Evolutionary conservation across 352 stramenopile species (phyloP).

Genomic region (Globisporangium alternatum): DNA sequence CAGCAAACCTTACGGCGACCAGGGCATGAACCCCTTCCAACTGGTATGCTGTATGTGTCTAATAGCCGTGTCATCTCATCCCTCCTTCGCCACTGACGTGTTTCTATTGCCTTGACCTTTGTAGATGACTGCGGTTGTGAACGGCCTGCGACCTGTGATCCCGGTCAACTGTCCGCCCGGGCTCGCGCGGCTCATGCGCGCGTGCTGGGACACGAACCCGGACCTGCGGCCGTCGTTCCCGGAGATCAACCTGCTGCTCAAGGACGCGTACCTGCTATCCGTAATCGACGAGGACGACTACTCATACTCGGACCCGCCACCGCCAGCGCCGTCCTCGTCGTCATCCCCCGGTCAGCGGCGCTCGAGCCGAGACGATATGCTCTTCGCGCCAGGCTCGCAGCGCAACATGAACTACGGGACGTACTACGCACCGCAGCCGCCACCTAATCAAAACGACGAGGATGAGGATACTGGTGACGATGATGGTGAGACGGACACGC

Average conservation of each 20-base stretch:
- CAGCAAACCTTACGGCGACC: conserved; percentile 86
- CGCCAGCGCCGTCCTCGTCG: conserved; percentile 34
- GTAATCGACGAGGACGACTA: conserved; percentile 57
- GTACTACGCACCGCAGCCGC: conserved; percentile 18
- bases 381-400: conserved; percentile 17
- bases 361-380: conserved; percentile 35
- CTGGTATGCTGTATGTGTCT: conserved; percentile 39
- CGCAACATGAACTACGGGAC: conserved; percentile 24
- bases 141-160: conserved; percentile 80
- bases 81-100: conserved; percentile 7
- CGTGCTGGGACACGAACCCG: conserved; percentile 78
- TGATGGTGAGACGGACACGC: conserved; percentile 5
- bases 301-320: conserved; percentile 30
- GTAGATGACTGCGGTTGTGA: conserved; percentile 86
- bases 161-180: conserved; percentile 76
- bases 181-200: conserved; percentile 75
- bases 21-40: conserved; percentile 89
- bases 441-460: conserved; percentile 10
- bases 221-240: conserved; percentile 71
- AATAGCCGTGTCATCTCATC: neutral
- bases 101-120: conserved; percentile 1
- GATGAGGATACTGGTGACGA: conserved; percentile 1
- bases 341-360: conserved; percentile 27
- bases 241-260: conserved; percentile 75
- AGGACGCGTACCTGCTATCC: conserved; percentile 70